Conservation (phyloP, 2,329 filamentous ascomycete genomes). For the Cytospora piceicola region DNA sequence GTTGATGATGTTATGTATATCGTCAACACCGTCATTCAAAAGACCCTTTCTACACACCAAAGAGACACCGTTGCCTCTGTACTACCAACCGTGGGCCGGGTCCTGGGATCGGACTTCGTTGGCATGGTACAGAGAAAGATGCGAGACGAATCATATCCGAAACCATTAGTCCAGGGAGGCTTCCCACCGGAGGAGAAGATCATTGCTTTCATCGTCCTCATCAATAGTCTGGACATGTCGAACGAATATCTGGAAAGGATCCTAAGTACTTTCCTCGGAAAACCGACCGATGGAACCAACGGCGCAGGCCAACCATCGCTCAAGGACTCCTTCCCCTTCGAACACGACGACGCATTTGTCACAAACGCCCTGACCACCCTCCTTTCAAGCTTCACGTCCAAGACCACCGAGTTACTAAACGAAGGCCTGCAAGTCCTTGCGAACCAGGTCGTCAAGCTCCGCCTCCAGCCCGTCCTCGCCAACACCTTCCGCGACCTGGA, state of each 20-base stretch:
- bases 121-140: slow-evolving; percentile 98
- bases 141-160: slow-evolving; percentile 93
- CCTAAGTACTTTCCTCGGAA: slow-evolving; percentile 67
- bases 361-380: slow-evolving; percentile 69
- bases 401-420: slow-evolving; percentile 78
- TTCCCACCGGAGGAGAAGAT: slow-evolving; percentile 88
- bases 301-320: slow-evolving; percentile 50
- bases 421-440: slow-evolving; percentile 88
- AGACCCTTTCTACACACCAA: slow-evolving; percentile 85
- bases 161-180: slow-evolving; percentile 74
- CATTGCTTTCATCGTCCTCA: slow-evolving; percentile 85
- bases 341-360: slow-evolving; percentile 73
- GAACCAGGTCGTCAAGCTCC: slow-evolving; percentile 82
- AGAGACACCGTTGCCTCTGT: slow-evolving; percentile 76
- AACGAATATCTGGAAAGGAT: slow-evolving; percentile 91
- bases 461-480: slow-evolving; percentile 79
- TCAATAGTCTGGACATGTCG: slow-evolving; percentile 93
- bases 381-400: slow-evolving; percentile 72
- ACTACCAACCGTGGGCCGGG: slow-evolving; percentile 75
- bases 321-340: slow-evolving; percentile 76
- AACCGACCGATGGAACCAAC: slow-evolving; percentile 43
- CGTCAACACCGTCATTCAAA: slow-evolving; percentile 86
- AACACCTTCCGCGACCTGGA: slow-evolving; percentile 93
- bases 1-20: slow-evolving; percentile 99
- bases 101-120: slow-evolving; percentile 88